A percentile compares a stretch with the other conserved stretches of the same genome.
These are phyloP conservation scores for Verticillium dahliae DNA, from an alignment of 2,329 filamentous ascomycete species.

Conservation along the genomic window DNA sequence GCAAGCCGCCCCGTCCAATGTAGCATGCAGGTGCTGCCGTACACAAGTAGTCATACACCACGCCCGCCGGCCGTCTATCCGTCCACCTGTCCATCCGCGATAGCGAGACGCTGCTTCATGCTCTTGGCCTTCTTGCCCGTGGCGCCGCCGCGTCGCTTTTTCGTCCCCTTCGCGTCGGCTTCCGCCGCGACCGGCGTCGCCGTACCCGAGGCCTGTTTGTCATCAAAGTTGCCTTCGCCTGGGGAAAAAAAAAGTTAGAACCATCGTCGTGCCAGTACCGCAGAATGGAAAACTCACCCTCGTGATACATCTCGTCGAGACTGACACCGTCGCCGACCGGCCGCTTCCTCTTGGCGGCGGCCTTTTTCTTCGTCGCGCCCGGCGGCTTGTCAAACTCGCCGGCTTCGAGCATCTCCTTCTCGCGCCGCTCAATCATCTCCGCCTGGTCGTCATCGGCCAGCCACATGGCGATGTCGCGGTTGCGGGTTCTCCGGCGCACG, in stretches of 20 bases:
- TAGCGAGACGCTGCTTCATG: constrained; percentile 60
- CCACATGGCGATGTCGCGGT: constrained; percentile 98
- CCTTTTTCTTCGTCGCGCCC: constrained; percentile 49
- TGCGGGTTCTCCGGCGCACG: constrained; percentile 81
- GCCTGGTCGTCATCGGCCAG: constrained; percentile 95
- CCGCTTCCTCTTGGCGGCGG: constrained; percentile 49
- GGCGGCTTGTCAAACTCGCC: constrained; percentile 54
- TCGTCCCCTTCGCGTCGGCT: constrained; percentile 39
- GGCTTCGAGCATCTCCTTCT: constrained; percentile 75
- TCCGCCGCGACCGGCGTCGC: constrained; percentile 67
- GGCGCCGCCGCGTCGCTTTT: constrained; percentile 45
- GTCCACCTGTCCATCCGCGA: constrained; percentile 53
- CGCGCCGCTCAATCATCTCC: constrained; percentile 85
- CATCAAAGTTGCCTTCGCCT: constrained; percentile 97
- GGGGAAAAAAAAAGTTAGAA: not conserved
- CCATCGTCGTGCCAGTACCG: not conserved
- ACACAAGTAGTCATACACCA: not conserved
- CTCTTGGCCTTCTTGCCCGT: constrained; percentile 60
- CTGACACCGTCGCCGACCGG: constrained; percentile 49
- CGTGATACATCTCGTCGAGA: constrained; percentile 97
- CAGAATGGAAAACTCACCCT: constrained; percentile 61
- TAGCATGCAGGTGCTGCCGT: not conserved
- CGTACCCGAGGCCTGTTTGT: constrained; percentile 73
- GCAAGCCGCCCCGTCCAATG: no score
- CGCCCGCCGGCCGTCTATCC: not conserved